These are phyloP conservation scores for Dimargaris cristalligena DNA, from an alignment of 192 early-diverging fungal genomes.

Conservation along the genomic window DNA sequence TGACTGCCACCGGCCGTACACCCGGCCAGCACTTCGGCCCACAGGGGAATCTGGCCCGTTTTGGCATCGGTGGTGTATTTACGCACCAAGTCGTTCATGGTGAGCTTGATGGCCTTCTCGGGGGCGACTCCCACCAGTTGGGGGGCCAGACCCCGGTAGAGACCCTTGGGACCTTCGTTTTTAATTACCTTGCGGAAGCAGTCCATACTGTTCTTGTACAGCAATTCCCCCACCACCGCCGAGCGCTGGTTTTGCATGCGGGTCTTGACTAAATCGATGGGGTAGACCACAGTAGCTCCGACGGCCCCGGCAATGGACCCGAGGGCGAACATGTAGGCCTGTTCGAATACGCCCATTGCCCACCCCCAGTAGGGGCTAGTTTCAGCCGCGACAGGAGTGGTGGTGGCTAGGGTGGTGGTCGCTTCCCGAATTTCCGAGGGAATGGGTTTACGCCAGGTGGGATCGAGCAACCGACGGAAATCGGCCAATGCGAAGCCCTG, in stretches of 20 bases:
- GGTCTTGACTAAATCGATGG: constrained; percentile 96
- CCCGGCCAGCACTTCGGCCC: constrained; percentile 74
- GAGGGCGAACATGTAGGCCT: constrained; percentile 56
- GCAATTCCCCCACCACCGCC: constrained; percentile 70
- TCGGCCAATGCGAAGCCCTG: constrained; percentile 19
- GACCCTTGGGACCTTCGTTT: constrained; percentile 76
- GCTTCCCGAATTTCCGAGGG: not conserved
- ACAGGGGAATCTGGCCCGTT: constrained; percentile 55
- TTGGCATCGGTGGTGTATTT: constrained; percentile 42
- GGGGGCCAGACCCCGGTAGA: constrained; percentile 86
- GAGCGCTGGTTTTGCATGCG: constrained; percentile 96
- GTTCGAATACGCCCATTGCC: constrained; percentile 30
- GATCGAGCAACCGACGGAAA: constrained; percentile 10
- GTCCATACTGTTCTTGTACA: constrained; percentile 91
- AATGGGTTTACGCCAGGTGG: constrained; percentile 3
- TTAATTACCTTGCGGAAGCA: constrained; percentile 89
- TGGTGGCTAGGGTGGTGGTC: not conserved
- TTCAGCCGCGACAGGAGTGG: not conserved
- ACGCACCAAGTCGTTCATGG: constrained; percentile 86
- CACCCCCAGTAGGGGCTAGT: constrained; percentile 9
- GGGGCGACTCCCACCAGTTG: constrained; percentile 92
- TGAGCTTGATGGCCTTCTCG: constrained; percentile 96
- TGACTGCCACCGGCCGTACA: constrained; percentile 71
- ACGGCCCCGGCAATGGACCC: constrained; percentile 85
- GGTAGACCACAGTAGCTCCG: constrained; percentile 88